phyloP scores from a whole-genome alignment of 2,329 filamentous ascomycete genomes.

The Fusarium bulbicola region DNA sequence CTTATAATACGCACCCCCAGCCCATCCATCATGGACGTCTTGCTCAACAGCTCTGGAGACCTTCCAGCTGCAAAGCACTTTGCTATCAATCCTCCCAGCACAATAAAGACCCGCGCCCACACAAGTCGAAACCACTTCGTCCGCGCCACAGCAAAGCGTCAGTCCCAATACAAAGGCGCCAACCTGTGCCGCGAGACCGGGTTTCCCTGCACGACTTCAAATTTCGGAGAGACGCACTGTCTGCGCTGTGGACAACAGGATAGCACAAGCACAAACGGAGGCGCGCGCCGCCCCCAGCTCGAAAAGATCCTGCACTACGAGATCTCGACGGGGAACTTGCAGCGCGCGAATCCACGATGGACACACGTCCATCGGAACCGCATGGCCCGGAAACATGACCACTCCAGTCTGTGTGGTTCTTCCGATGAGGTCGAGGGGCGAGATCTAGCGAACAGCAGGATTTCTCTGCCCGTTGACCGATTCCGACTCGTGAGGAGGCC shows the following conservation, averaged over 20 bases:
- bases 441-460: slow-evolving; percentile 47
- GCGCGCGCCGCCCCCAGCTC: slow-evolving; percentile 34
- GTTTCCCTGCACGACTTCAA: slow-evolving; percentile 29
- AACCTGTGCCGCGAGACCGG: slow-evolving; percentile 37
- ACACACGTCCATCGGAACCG: slow-evolving; percentile 10
- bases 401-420: not conserved
- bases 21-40: slow-evolving; percentile 33
- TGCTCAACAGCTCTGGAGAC: slow-evolving; percentile 35
- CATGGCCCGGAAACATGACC: slow-evolving; percentile 23
- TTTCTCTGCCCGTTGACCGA: slow-evolving; percentile 51
- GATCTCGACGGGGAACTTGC: not conserved
- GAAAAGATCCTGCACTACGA: slow-evolving; percentile 35
- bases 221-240: slow-evolving; percentile 3
- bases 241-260: slow-evolving; percentile 27
- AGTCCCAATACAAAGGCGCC: slow-evolving; percentile 33
- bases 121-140: slow-evolving; percentile 44
- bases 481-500: slow-evolving; percentile 49
- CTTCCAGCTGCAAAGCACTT: slow-evolving; percentile 37
- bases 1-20: slow-evolving; percentile 8
- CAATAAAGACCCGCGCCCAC: slow-evolving; percentile 22
- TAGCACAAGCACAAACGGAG: not conserved
- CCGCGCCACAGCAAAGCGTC: slow-evolving; percentile 46
- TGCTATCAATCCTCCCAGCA: slow-evolving; percentile 4
- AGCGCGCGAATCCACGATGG: slow-evolving; percentile 23
- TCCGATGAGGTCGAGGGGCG: slow-evolving; percentile 46